A percentile compares a stretch with the other conserved stretches of the same genome.
Conservation (phyloP, 345 rosid genomes). For the Nephelium lappaceum region DNA sequence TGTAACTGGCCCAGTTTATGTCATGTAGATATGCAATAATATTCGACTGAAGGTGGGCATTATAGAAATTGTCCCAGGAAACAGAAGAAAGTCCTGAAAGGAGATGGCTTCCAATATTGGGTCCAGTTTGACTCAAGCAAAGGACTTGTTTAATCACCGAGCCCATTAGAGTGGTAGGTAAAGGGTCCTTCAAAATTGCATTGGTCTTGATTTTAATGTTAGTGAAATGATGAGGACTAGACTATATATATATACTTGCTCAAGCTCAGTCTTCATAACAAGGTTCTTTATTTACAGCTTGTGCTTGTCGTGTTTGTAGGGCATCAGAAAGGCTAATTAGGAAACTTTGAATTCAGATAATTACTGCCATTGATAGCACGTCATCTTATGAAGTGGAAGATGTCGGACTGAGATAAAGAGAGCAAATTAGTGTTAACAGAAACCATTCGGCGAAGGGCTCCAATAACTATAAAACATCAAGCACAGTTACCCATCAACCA, state of each 20-base stretch:
- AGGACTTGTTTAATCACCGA: slow-evolving; percentile 3
- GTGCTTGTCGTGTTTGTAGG: not conserved
- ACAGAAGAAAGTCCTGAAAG: not conserved
- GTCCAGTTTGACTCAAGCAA: not conserved
- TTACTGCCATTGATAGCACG: not conserved
- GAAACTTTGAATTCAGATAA: not conserved
- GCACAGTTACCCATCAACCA: not conserved
- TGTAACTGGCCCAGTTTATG: not conserved
- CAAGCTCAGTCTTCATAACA: not conserved
- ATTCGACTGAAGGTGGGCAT: not conserved
- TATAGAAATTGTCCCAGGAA: not conserved
- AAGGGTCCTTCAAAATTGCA: not conserved
- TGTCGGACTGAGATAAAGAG: not conserved
- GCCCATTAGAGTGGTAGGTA: slow-evolving; percentile 1
- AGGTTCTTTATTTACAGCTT: not conserved
- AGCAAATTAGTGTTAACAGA: not conserved
- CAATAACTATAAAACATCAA: not conserved
- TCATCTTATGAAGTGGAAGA: not conserved
- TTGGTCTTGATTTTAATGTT: not conserved
- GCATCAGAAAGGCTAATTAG: not conserved
- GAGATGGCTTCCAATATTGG: too few relatives aligned
- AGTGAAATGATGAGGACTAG: not conserved
- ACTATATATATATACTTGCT: not conserved
- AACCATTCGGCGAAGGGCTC: not conserved
- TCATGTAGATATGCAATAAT: not conserved